Base-by-base conservation (phyloP, 495 filamentous ascomycete genomes). In the Penicillium psychrofluorescens region DNA sequence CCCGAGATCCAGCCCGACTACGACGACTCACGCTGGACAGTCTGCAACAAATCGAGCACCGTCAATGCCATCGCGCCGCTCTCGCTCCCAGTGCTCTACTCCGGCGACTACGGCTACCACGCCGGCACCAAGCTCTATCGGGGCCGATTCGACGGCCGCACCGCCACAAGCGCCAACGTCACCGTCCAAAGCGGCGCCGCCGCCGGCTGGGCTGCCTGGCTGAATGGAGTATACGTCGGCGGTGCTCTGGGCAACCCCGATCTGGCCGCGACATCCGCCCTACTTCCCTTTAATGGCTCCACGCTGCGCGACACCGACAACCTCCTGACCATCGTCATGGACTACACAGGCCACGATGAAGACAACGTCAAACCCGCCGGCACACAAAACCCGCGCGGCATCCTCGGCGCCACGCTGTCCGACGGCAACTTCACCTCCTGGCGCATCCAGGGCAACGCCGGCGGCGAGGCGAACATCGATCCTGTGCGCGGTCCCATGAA, bases 381-480 rank as follows among this genome's bases (percentile, higher is more conserved):
- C 11, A 77, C 84, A 61, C 86, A 87, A 55, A 68, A 70, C 37
- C 83, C 84, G 6, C 75, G 84, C n/a, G 85, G 85, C 7, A 79
- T 88, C 30, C 50, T 86, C 1, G 67, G 76, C 40, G 84, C 81
- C 36, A 54, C 54, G 0, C 56, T 77, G 12, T 54, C 60, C 6
- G 66, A 68, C n/a, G 67, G 66, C 43, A 41, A 67, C 15, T 71
- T 62, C 41, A 62, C 81, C 5, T 73, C 70, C 11, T 90, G 86
- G 86, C 85, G 83, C 58, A 63, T 90, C 11, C 83, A 82, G 10
- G 85, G 86, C 8, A 90, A 88, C 43, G 67, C 86, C 0, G 80
- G 80, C 16, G 86, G 86, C 9, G 82, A 87, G 46, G 50, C 74
- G 11, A 85, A 84, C 56, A 45, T 62, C 8, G 86, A 91, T 45